Evolutionary conservation across 2,329 filamentous ascomycete genomes (phyloP).

Genomic region (Penicillium concentricum): DNA sequence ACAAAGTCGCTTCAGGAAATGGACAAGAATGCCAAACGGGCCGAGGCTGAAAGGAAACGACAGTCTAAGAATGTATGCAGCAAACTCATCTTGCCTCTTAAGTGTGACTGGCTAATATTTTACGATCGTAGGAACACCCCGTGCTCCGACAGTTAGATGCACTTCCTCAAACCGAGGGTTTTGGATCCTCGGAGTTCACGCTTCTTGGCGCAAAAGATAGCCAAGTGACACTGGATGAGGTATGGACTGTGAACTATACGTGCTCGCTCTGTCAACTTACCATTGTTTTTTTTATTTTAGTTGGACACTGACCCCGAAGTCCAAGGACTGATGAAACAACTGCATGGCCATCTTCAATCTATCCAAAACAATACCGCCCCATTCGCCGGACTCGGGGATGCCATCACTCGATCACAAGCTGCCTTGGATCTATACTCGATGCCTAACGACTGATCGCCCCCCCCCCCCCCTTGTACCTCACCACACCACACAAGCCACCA

Average conservation of each 20-base stretch:
- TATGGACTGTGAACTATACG: constrained; percentile 17
- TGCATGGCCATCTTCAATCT: constrained; percentile 45
- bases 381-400: constrained; percentile 37
- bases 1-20: constrained; percentile 42
- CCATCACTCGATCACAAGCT: constrained; percentile 38
- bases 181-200: constrained; percentile 27
- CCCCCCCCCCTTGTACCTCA: background rate
- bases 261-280: constrained; percentile 10
- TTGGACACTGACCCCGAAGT: constrained; percentile 40
- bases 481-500: background rate
- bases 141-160: constrained; percentile 38
- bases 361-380: constrained; percentile 45
- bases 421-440: constrained; percentile 33
- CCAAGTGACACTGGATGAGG: constrained; percentile 33
- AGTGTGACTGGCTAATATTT: constrained; percentile 14
- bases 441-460: constrained; percentile 32
- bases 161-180: constrained; percentile 14
- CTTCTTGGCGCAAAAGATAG: constrained; percentile 26
- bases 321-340: constrained; percentile 37
- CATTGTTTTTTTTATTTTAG: constrained; percentile 19
- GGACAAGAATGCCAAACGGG: constrained; percentile 44
- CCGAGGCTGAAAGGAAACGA: constrained; percentile 39
- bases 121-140: constrained; percentile 38
- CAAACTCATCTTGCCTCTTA: background rate
- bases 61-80: constrained; percentile 42